Percentiles rank a stretch among this genome's conserved stretches.
phyloP scores from a whole-genome alignment of 192 early-diverging fungal genomes.

The Backusella psychrophila region DNA sequence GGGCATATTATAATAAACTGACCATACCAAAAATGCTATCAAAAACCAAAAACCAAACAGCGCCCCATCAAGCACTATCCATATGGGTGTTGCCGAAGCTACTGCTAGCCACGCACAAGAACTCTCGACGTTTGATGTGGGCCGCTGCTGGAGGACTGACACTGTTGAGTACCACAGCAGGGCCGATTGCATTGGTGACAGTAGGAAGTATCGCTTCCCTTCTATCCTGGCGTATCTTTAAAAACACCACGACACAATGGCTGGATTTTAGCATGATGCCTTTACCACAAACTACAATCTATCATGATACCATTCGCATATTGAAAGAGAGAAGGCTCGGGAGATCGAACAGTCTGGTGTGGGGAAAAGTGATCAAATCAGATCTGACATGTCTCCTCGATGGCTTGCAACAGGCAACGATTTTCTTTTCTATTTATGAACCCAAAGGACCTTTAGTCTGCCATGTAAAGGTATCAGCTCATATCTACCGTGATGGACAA shows the following conservation, averaged over 20 bases:
- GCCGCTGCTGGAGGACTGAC: slow-evolving; percentile 1
- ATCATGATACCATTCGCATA: background rate
- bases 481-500: background rate
- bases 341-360: background rate
- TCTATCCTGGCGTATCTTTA: background rate
- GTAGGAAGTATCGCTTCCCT: slow-evolving; percentile 4
- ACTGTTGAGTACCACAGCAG: background rate
- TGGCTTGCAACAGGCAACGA: background rate
- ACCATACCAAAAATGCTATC: background rate
- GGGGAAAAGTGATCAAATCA: background rate
- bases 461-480: background rate
- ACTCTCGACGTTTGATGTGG: background rate
- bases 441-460: background rate
- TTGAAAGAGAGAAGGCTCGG: background rate
- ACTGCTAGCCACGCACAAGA: background rate
- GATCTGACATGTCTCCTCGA: background rate
- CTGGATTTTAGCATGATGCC: background rate
- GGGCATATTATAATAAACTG: background rate
- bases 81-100: background rate
- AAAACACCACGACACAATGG: background rate
- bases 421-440: background rate
- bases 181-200: background rate
- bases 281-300: background rate
- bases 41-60: background rate
- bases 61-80: background rate